Percentiles rank a stretch among this genome's conserved stretches.
Evolutionary conservation across 129 eudicot genomes (phyloP).

Genomic region (Logfia minima): DNA sequence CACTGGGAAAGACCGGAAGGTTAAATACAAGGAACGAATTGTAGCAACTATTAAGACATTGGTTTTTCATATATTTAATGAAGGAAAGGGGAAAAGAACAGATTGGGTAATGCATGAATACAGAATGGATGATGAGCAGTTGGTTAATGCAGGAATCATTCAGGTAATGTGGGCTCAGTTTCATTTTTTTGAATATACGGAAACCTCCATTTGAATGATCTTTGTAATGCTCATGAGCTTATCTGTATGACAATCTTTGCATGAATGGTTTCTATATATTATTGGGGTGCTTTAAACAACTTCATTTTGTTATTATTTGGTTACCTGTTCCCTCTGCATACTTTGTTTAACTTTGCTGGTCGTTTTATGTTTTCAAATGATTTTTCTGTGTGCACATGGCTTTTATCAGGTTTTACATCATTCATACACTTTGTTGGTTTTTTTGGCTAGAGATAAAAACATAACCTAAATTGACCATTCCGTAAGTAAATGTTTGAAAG

Average conservation of each 20-base stretch:
- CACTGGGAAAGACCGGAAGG: conserved; percentile 68
- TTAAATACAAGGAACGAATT: conserved; percentile 38
- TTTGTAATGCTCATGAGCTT: background rate
- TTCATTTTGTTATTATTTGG: background rate
- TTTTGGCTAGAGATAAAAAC: no score
- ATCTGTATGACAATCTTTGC: background rate
- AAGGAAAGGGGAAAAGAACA: conserved; percentile 67
- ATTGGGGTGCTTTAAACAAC: no score
- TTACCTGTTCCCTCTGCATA: background rate
- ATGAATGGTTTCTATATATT: background rate
- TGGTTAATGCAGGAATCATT: conserved; percentile 45
- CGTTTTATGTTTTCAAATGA: background rate
- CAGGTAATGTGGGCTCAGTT: conserved; percentile 40
- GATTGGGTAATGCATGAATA: conserved; percentile 88
- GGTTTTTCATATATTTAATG: conserved; percentile 62
- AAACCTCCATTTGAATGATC: background rate
- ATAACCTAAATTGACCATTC: no score
- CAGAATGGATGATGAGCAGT: conserved; percentile 43
- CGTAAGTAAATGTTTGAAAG: no score
- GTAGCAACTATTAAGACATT: conserved; percentile 69
- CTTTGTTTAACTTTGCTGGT: background rate
- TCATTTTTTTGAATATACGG: background rate
- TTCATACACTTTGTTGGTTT: no score
- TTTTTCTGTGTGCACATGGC: background rate
- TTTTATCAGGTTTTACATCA: no score